Percentiles rank a stretch among this genome's conserved stretches.
These are phyloP conservation scores for Psilocybe mexicana DNA, from an alignment of 1,284 basidiomycete species.

Conservation along the genomic window DNA sequence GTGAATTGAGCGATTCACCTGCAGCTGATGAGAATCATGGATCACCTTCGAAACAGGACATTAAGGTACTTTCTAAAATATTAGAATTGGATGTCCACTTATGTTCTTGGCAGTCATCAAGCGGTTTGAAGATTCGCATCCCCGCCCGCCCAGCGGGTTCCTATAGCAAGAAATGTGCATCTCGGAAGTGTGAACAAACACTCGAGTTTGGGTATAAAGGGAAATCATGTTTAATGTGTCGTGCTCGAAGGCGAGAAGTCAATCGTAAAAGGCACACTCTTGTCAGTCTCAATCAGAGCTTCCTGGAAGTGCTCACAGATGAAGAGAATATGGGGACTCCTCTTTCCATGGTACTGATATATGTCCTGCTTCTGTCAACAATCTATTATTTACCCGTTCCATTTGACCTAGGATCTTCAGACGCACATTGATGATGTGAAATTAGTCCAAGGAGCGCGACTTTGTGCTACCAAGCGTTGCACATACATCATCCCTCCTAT, in stretches of 20 bases:
- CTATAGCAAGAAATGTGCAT: conserved; percentile 18
- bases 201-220: conserved; percentile 23
- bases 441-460: conserved; percentile 29
- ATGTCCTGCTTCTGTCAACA: not conserved
- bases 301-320: conserved; percentile 20
- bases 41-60: conserved; percentile 5
- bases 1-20: conserved; percentile 20
- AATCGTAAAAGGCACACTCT: conserved; percentile 28
- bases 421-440: conserved; percentile 5
- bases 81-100: too few relatives aligned
- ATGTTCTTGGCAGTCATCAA: conserved; percentile 1
- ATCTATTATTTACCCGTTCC: not conserved
- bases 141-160: conserved; percentile 19
- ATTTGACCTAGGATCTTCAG: conserved; percentile 2
- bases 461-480: conserved; percentile 36
- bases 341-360: conserved; percentile 11
- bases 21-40: conserved; percentile 9
- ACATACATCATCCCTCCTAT: conserved; percentile 36
- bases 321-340: conserved; percentile 12
- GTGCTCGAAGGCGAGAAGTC: conserved; percentile 27
- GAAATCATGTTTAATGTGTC: conserved; percentile 37
- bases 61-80: not conserved
- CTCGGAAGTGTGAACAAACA: conserved; percentile 18
- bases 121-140: conserved; percentile 24
- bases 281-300: conserved; percentile 19